Percentiles rank a stretch among this genome's conserved stretches.
phyloP scores from a whole-genome alignment of 768 basidiomycete genomes.

The Bullera alba region DNA sequence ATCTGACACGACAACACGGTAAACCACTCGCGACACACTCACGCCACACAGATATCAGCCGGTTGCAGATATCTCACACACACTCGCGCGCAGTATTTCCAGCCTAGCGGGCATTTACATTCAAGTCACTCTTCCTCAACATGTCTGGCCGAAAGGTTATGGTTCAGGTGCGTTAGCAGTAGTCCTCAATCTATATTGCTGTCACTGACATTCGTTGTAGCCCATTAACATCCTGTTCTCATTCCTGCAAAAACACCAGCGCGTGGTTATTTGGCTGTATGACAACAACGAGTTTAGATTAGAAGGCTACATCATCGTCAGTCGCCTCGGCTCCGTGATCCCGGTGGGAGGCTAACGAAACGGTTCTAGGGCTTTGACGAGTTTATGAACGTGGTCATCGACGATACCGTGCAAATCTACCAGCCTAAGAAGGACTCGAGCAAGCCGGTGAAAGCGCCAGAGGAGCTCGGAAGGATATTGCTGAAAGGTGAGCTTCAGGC shows the following conservation, averaged over 20 bases:
- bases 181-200: neutral
- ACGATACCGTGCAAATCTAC: slow-evolving; percentile 86
- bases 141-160: slow-evolving; percentile 96
- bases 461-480: slow-evolving; percentile 83
- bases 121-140: slow-evolving; percentile 35
- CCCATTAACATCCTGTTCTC: slow-evolving; percentile 39
- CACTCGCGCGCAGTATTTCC: too few species aligned
- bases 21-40: too few species aligned
- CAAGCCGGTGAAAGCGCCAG: slow-evolving; percentile 76
- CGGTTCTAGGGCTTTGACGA: slow-evolving; percentile 83
- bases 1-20: too few species aligned
- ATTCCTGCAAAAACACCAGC: slow-evolving; percentile 52
- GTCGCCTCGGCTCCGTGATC: slow-evolving; percentile 3
- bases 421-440: slow-evolving; percentile 49
- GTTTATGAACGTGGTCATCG: slow-evolving; percentile 97
- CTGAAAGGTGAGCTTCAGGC: slow-evolving; percentile 60
- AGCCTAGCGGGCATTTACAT: neutral
- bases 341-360: too few species aligned
- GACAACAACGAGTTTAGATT: slow-evolving; percentile 96
- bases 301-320: slow-evolving; percentile 87
- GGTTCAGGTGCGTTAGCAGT: slow-evolving; percentile 71
- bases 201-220: slow-evolving; percentile 5
- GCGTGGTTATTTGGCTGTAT: slow-evolving; percentile 89
- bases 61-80: neutral
- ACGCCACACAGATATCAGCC: too few species aligned